These are phyloP conservation scores for Hypoxylon trugodes DNA, from an alignment of 495 filamentous ascomycete genomes.

Conservation along the genomic window DNA sequence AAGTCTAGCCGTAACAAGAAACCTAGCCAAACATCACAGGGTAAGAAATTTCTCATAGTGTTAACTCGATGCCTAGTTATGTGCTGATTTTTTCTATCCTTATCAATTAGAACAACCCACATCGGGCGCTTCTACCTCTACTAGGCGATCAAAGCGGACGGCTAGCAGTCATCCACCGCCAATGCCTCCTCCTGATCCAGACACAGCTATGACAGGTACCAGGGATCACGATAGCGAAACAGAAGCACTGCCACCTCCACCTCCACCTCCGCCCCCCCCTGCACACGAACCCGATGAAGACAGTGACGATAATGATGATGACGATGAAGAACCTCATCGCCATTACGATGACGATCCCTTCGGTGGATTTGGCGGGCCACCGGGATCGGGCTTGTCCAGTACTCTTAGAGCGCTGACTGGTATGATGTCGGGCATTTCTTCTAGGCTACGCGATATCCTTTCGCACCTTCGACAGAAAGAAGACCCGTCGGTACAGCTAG, in stretches of 20 bases:
- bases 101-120: conserved; percentile 37
- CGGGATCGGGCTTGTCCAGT: conserved; percentile 71
- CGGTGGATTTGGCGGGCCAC: conserved; percentile 71
- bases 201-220: conserved; percentile 63
- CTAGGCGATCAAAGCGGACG: conserved; percentile 62
- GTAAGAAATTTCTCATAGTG: conserved; percentile 42
- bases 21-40: conserved; percentile 46
- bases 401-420: conserved; percentile 87
- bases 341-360: conserved; percentile 80
- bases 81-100: conserved; percentile 12
- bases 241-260: conserved; percentile 49
- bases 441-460: conserved; percentile 83
- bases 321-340: conserved; percentile 55
- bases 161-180: conserved; percentile 59
- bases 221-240: conserved; percentile 70
- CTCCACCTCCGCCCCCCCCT: conserved; percentile 49
- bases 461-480: conserved; percentile 85
- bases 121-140: conserved; percentile 48
- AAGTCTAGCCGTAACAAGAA: conserved; percentile 75
- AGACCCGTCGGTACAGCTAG: conserved; percentile 86
- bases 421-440: conserved; percentile 85
- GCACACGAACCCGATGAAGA: conserved; percentile 60
- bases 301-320: conserved; percentile 59
- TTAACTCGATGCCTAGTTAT: conserved; percentile 12
- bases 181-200: conserved; percentile 55